phyloP scores from a whole-genome alignment of 164 flowering plant genomes.

The Akebia trifoliata region DNA sequence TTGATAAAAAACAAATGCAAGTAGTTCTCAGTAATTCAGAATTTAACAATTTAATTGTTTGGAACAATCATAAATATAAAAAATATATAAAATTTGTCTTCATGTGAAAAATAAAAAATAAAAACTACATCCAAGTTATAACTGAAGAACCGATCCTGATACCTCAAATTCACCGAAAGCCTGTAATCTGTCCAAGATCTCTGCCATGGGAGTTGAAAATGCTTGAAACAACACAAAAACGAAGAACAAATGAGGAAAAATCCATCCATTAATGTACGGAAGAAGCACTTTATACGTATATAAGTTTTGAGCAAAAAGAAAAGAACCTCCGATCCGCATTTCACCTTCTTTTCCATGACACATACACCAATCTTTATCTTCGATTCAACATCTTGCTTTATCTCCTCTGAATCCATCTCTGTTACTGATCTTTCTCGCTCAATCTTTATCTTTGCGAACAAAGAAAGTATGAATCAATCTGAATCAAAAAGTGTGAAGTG shows the following conservation, averaged over 20 bases:
- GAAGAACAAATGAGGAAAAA: conserved; percentile 5
- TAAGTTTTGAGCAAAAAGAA: conserved; percentile 18
- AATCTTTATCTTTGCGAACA: too few relatives aligned
- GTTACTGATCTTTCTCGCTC: conserved; percentile 10
- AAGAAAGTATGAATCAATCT: too few relatives aligned
- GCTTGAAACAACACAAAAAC: conserved; percentile 35
- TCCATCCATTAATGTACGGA: too few relatives aligned
- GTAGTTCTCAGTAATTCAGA: too few relatives aligned
- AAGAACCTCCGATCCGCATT: conserved; percentile 78
- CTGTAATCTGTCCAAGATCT: conserved; percentile 36
- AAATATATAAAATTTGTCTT: background rate
- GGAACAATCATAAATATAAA: background rate
- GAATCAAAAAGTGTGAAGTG: too few relatives aligned
- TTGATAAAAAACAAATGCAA: background rate
- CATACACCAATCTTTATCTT: conserved; percentile 87
- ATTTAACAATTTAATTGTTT: too few relatives aligned
- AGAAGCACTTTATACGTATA: too few relatives aligned
- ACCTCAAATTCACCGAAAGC: conserved; percentile 98
- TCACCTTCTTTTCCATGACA: conserved; percentile 99
- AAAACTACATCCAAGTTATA: too few relatives aligned
- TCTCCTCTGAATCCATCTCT: conserved; percentile 13
- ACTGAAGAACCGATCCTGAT: background rate
- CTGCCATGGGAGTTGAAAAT: conserved; percentile 69
- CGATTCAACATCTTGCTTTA: conserved; percentile 20
- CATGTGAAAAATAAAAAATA: too few relatives aligned